These are phyloP conservation scores for Dactylellina drechsleri DNA, from an alignment of 2,329 filamentous ascomycete genomes.

Conservation along the genomic window DNA sequence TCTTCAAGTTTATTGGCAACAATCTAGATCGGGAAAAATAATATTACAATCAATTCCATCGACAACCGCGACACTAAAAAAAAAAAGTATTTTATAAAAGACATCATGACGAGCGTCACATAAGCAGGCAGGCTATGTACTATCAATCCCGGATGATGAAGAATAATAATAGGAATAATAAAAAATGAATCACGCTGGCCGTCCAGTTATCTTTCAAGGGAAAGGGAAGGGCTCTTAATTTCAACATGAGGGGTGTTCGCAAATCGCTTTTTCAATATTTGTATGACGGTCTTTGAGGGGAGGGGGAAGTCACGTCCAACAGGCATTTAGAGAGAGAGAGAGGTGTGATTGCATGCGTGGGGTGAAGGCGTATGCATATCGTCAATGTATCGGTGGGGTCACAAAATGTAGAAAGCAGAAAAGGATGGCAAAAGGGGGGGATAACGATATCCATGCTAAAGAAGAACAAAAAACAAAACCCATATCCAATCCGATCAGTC, in stretches of 20 bases:
- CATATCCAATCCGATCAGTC: slow-evolving; percentile 1
- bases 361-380: neutral
- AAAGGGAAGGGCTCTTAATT: too few relatives aligned
- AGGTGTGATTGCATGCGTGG: neutral
- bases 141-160: neutral
- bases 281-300: too few relatives aligned
- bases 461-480: slow-evolving; percentile 12
- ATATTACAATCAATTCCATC: slow-evolving; percentile 34
- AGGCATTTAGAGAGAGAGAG: too few relatives aligned
- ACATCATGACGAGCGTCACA: neutral
- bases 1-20: too few relatives aligned
- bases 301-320: too few relatives aligned
- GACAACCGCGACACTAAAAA: slow-evolving; percentile 4
- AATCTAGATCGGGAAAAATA: neutral
- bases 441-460: neutral
- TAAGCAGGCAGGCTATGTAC: neutral
- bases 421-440: too few relatives aligned
- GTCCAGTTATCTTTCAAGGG: too few relatives aligned
- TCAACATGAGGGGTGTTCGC: too few relatives aligned
- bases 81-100: slow-evolving; percentile 8
- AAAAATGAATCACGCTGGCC: neutral
- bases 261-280: too few relatives aligned
- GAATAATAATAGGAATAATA: slow-evolving; percentile 1
- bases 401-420: too few relatives aligned
- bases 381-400: neutral